Evolutionary conservation across 768 basidiomycete genomes (phyloP), one percentile per base, ranked within the genome.

Genomic region (Lactarius sanguifluus): DNA sequence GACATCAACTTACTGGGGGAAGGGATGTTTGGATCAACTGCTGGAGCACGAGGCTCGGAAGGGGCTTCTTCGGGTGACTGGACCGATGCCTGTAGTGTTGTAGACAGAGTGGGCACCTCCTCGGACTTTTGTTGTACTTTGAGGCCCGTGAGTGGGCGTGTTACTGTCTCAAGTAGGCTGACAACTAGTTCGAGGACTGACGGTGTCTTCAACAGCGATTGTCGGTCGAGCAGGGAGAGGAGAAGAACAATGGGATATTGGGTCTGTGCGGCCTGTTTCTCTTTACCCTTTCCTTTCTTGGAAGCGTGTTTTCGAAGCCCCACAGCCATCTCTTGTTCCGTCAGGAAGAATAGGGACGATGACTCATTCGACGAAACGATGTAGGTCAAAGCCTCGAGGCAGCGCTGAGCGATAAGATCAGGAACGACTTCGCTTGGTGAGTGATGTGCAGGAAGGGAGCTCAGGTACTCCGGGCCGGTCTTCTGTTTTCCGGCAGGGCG

Each of bases 241-340:
- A 99, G 80, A 8, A 96, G 82, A 60, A 96, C 94, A 62, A 99
- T 88, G 6, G 96, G 96, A 75, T 90, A 97, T 71, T 96, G 90
- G 0, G 89, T 89, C 72, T 91, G 90, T 0, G 90, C 81, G 3
- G 80, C 79, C 71, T 88, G 89, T 72, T 91, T 94, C 74, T 98
- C 96, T 76, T 97, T 98, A 25, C 94, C 96, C 77, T 97, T 98
- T 10, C 94, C 95, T 76, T 97, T 97, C 77, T 90, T 92, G 23
- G 85, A 84, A 8, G 82, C 77, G 15, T 81, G 76, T 70, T 87
- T 85, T 69, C 87, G 86, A 18, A 96, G 82, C 55, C 90, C 89
- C n/a, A 82, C 82, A 7, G 91, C 89, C 40, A 94, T 80, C 70
- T 99, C 97, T 70, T 98, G 94, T 76, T 99, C 97, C 1, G 89